These are phyloP conservation scores for Millerago galiae DNA, from an alignment of 805 yeast genomes.

Conservation along the genomic window DNA sequence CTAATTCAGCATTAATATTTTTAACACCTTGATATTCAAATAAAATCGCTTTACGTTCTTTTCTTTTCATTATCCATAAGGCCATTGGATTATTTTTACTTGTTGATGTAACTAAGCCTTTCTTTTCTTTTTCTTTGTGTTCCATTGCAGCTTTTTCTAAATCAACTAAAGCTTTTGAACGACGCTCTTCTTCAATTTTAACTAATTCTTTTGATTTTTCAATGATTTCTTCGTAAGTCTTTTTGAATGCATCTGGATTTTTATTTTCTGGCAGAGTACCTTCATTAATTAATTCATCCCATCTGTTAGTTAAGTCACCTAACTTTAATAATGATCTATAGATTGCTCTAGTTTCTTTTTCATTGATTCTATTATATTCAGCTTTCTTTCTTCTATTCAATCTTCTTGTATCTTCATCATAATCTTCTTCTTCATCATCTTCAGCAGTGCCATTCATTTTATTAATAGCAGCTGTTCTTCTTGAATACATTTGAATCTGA, in stretches of 20 bases:
- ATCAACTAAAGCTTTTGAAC: conserved; percentile 47
- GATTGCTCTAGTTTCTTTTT: conserved; percentile 78
- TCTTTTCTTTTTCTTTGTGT: conserved; percentile 39
- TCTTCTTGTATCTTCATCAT: conserved; percentile 29
- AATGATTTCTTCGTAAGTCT: conserved; percentile 68
- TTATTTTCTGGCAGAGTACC: conserved; percentile 83
- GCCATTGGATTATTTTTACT: conserved; percentile 40
- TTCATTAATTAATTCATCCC: conserved; percentile 85
- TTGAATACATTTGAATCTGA: conserved; percentile 80
- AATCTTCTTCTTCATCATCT: conserved; percentile 35
- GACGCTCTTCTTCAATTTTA: conserved; percentile 57
- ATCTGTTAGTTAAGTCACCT: conserved; percentile 70
- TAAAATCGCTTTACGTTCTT: conserved; percentile 83
- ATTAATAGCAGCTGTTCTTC: conserved; percentile 70
- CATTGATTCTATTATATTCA: conserved; percentile 58
- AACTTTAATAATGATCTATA: conserved; percentile 75
- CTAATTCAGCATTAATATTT: conserved; percentile 83
- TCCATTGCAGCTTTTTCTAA: conserved; percentile 55
- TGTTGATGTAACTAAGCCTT: conserved; percentile 27
- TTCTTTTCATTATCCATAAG: conserved; percentile 56
- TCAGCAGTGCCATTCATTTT: conserved; percentile 41
- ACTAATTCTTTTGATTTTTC: conserved; percentile 55
- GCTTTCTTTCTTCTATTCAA: conserved; percentile 29
- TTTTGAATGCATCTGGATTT: conserved; percentile 70
- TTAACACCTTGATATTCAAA: conserved; percentile 87